These are phyloP conservation scores for Leishmania gerbilli DNA, from an alignment of 208 protist genomes.

Conservation along the genomic window DNA sequence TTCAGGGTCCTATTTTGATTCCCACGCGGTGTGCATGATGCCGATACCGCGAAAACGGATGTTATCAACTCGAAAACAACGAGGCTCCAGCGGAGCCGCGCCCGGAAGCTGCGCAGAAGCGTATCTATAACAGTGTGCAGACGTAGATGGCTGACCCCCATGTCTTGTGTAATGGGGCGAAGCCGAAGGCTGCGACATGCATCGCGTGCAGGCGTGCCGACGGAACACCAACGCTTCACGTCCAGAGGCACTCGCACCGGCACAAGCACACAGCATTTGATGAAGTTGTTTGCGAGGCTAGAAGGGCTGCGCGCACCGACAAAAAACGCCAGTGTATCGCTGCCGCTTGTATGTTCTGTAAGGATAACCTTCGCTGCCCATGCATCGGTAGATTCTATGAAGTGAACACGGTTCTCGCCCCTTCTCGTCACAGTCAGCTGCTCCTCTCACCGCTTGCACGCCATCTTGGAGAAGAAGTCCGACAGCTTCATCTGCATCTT, in stretches of 20 bases:
- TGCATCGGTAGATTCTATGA: neutral
- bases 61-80: neutral
- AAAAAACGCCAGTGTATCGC: neutral
- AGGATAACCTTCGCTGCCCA: neutral
- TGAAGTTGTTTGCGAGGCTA: neutral
- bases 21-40: neutral
- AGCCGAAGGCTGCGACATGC: neutral
- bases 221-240: neutral
- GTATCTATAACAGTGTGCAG: neutral
- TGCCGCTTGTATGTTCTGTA: neutral
- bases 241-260: neutral
- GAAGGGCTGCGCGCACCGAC: neutral
- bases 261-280: neutral
- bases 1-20: neutral
- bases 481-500: constrained; percentile 78
- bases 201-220: neutral
- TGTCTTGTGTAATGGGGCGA: neutral
- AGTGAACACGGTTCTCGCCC: neutral
- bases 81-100: too few relatives aligned
- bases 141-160: neutral
- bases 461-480: constrained; percentile 87
- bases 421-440: neutral
- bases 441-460: constrained; percentile 44
- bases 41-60: neutral
- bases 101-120: neutral